Base-by-base conservation (phyloP, 2,329 filamentous ascomycete species). In the Myriosclerotinia scirpicola region DNA sequence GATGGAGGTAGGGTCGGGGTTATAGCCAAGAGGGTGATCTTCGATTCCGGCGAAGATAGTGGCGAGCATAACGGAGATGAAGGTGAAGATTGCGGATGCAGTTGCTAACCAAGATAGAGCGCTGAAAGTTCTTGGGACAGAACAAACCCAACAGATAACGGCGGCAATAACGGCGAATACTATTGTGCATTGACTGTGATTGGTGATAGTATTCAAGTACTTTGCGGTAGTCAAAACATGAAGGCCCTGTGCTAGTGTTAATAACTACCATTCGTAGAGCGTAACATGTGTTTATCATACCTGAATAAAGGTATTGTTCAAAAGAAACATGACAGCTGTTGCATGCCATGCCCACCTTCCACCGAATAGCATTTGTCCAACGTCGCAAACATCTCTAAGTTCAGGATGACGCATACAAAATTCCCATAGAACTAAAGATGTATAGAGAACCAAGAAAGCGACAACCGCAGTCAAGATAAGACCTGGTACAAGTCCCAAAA, bases 291-390 rank as follows among this genome's bases (percentile, higher is more conserved):
- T 8, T 40, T 40, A 50, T 69, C 72, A 73, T 74, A 84, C 88
- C 79, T 92, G 89, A 72, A 96, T 95, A 77, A 95, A 95, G 20
- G 92, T 96, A 77, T 97, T 97, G 84, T 97, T 97, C 69, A 97
- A 78, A 55, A 97, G 80, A 78, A 97, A 97, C 90, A 96, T 96
- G 76, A 92, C 80, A 1, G 92, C 93, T 0, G 86, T 88, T 40
- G 80, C 81, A 77, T 83, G 88, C 86, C 86, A 88, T 3, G 84
- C 86, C 85, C 89, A 91, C 68, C 91, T 88, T 71, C 90, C 89
- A 88, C 90, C 96, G 79, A 96, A 97, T 30, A 97, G 85, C 84
- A 93, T 93, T 78, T 97, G 92, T n/a, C 93, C 93, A 75, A 97
- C 91, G 76, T 97, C 93, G 76, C 93, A 97, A 17, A 97, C 91